These are phyloP conservation scores for Mortierella sp. DNA, from an alignment of 371 early-diverging fungal species.

Conservation along the genomic window DNA sequence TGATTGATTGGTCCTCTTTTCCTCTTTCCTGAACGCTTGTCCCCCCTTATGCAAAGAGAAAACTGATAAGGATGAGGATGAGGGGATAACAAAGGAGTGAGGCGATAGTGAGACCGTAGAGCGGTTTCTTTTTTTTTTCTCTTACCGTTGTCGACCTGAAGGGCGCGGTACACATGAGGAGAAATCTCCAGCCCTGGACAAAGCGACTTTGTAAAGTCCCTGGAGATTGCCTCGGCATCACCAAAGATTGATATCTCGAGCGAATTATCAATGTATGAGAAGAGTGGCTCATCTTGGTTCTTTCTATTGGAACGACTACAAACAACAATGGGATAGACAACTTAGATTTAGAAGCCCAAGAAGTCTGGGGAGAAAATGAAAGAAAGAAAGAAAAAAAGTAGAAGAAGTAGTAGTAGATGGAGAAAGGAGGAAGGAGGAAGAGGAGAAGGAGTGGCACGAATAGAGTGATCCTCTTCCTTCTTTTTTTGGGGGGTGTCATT, in stretches of 20 bases:
- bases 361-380: no score
- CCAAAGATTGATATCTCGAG: slow-evolving; percentile 52
- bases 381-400: neutral
- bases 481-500: neutral
- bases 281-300: slow-evolving; percentile 18
- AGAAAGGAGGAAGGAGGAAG: neutral
- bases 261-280: slow-evolving; percentile 49
- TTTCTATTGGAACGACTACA: slow-evolving; percentile 15
- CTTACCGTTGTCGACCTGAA: slow-evolving; percentile 48
- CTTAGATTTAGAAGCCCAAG: no score
- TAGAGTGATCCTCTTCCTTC: neutral
- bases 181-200: slow-evolving; percentile 47
- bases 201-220: slow-evolving; percentile 33
- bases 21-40: neutral
- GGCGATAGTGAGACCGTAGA: no score
- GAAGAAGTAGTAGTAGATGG: neutral
- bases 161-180: slow-evolving; percentile 37
- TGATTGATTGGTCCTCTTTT: neutral
- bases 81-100: neutral
- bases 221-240: slow-evolving; percentile 18
- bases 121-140: neutral
- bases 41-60: neutral
- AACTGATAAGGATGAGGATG: neutral
- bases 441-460: neutral
- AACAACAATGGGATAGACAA: no score